A percentile compares a stretch with the other conserved stretches of the same genome.
phyloP scores from a whole-genome alignment of 2,329 filamentous ascomycete genomes.

The Diaporthe sp. region DNA sequence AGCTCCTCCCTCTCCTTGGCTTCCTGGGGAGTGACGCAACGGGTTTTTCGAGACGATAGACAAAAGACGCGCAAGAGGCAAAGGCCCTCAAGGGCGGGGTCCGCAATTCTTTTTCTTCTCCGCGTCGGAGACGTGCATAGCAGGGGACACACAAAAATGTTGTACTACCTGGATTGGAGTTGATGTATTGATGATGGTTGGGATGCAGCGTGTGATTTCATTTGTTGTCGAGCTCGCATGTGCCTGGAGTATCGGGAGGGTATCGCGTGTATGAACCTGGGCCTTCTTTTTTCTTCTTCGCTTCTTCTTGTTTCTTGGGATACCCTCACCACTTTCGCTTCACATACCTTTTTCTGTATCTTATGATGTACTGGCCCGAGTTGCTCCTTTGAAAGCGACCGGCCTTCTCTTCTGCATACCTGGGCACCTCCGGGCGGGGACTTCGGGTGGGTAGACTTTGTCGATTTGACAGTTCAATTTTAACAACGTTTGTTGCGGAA shows the following conservation, averaged over 20 bases:
- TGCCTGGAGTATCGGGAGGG: slow-evolving; percentile 25
- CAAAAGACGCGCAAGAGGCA: neutral
- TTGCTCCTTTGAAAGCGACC: neutral
- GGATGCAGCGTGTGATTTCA: slow-evolving; percentile 11
- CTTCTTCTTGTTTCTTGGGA: slow-evolving; percentile 8
- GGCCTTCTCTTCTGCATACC: slow-evolving; percentile 28
- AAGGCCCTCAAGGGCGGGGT: slow-evolving; percentile 8
- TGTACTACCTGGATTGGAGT: slow-evolving; percentile 24
- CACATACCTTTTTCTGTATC: neutral
- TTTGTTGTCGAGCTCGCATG: slow-evolving; percentile 14
- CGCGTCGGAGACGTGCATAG: slow-evolving; percentile 13
- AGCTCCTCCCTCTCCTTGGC: neutral
- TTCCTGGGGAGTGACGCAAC: neutral
- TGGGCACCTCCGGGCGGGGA: slow-evolving; percentile 30
- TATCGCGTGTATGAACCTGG: slow-evolving; percentile 27
- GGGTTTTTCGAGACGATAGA: neutral
- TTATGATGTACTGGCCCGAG: neutral
- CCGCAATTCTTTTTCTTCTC: neutral
- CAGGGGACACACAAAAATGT: slow-evolving; percentile 19
- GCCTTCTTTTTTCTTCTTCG: neutral
- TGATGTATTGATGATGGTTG: slow-evolving; percentile 17
- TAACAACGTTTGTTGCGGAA: neutral
- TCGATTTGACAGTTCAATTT: neutral
- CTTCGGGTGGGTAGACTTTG: slow-evolving; percentile 15
- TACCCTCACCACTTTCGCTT: slow-evolving; percentile 26